These are phyloP conservation scores for Piloderma croceum DNA, from an alignment of 768 basidiomycete species.

Conservation along the genomic window DNA sequence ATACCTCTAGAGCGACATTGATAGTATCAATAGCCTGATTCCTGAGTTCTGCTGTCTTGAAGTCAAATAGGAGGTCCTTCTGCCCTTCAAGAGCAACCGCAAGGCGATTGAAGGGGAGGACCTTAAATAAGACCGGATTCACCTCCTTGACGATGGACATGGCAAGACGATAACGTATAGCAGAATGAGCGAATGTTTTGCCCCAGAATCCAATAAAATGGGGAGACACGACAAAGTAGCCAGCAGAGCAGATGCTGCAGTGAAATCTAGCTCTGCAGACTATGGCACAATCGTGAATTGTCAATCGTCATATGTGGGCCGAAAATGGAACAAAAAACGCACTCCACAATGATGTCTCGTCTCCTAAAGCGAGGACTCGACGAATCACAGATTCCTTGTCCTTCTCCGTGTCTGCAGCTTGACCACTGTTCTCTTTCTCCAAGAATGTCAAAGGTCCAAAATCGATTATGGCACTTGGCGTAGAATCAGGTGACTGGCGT, in stretches of 20 bases:
- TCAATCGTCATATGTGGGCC: too few species aligned
- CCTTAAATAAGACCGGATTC: conserved; percentile 25
- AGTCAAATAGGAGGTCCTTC: conserved; percentile 42
- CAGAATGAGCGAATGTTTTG: conserved; percentile 32
- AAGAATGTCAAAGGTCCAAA: conserved; percentile 37
- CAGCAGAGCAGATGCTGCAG: conserved; percentile 28
- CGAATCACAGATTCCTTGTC: conserved; percentile 28
- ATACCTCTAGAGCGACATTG: conserved; percentile 16
- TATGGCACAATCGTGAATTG: too few species aligned
- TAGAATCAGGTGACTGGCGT: conserved; percentile 7
- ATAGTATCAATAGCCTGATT: conserved; percentile 41
- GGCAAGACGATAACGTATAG: conserved; percentile 40
- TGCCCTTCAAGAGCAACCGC: conserved; percentile 42
- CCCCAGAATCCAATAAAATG: conserved; percentile 43
- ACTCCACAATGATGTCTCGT: conserved; percentile 35
- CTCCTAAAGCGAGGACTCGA: conserved; percentile 25
- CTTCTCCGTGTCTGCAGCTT: conserved; percentile 8
- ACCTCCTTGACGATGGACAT: conserved; percentile 35
- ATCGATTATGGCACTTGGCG: conserved; percentile 34
- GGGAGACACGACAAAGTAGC: conserved; percentile 38
- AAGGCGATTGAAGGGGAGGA: conserved; percentile 32
- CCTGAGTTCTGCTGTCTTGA: conserved; percentile 35
- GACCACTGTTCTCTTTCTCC: conserved; percentile 14
- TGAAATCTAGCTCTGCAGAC: conserved; percentile 33
- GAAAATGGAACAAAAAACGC: too few species aligned